Percentiles rank a stretch among this genome's conserved stretches.
Evolutionary conservation across 2,329 filamentous ascomycete genomes (phyloP).

Genomic region (Sporothrix protearum): DNA sequence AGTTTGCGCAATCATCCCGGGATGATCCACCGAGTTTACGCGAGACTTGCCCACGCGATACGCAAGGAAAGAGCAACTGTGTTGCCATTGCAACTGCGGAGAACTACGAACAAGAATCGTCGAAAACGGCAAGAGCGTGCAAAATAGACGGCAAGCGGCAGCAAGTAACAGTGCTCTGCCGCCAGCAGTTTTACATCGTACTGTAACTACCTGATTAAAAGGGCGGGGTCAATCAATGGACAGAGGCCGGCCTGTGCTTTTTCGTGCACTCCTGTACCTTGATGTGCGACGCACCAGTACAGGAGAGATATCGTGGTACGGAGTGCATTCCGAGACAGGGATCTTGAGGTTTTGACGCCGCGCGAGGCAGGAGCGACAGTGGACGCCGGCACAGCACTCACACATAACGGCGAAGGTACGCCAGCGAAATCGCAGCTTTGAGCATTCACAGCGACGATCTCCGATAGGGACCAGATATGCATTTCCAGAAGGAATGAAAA

Average conservation of each 20-base stretch:
- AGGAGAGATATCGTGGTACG: not conserved
- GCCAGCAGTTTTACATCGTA: not conserved
- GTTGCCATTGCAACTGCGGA: not conserved
- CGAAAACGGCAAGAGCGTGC: not conserved
- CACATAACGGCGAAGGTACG: not conserved
- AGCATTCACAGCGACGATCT: not conserved
- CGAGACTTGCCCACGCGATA: not conserved
- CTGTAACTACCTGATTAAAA: no score
- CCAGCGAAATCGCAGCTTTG: not conserved
- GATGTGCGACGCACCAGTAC: not conserved
- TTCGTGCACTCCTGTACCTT: not conserved
- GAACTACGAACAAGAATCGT: not conserved
- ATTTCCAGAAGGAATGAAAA: no score
- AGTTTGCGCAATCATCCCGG: not conserved
- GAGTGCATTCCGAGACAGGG: not conserved
- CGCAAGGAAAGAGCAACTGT: slow-evolving; percentile 9
- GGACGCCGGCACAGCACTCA: not conserved
- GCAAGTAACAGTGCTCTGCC: not conserved
- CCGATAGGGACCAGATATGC: not conserved
- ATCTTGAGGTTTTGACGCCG: not conserved
- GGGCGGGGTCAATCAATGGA: not conserved
- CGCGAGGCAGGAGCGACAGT: slow-evolving; percentile 6
- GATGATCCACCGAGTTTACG: not conserved
- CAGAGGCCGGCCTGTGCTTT: not conserved
- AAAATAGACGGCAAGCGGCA: not conserved